These are phyloP conservation scores for Ceratocystis lukuohia DNA, from an alignment of 2,329 filamentous ascomycete species.

Conservation along the genomic window DNA sequence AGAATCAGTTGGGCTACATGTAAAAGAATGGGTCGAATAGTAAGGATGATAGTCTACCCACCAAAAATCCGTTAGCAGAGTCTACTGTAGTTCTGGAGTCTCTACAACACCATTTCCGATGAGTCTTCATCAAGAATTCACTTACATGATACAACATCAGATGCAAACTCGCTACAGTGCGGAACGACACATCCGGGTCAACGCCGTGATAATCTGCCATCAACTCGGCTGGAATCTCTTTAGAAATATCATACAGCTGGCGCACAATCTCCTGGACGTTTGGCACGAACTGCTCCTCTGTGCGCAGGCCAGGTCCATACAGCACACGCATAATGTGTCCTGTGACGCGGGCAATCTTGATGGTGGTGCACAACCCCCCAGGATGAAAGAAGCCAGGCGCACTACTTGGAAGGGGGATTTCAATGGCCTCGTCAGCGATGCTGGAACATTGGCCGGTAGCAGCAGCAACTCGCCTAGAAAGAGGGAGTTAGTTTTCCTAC, in stretches of 20 bases:
- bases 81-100: background rate
- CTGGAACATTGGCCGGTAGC: slow-evolving; percentile 18
- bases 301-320: slow-evolving; percentile 25
- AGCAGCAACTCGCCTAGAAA: slow-evolving; percentile 16
- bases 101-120: background rate
- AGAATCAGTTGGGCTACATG: slow-evolving; percentile 25
- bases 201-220: slow-evolving; percentile 22
- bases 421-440: slow-evolving; percentile 18
- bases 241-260: slow-evolving; percentile 21
- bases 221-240: slow-evolving; percentile 21
- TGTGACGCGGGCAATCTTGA: slow-evolving; percentile 23
- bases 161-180: slow-evolving; percentile 26
- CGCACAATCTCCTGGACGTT: slow-evolving; percentile 26
- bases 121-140: too few species aligned
- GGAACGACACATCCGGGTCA: slow-evolving; percentile 23
- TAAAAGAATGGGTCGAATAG: slow-evolving; percentile 25
- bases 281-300: slow-evolving; percentile 25
- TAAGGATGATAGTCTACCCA: slow-evolving; percentile 25
- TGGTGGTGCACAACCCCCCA: slow-evolving; percentile 24
- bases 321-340: slow-evolving; percentile 25
- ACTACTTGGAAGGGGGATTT: slow-evolving; percentile 19
- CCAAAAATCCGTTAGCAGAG: background rate
- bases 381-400: slow-evolving; percentile 25
- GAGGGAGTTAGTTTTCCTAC: background rate
- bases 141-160: slow-evolving; percentile 27